phyloP scores from a whole-genome alignment of 495 filamentous ascomycete genomes.

The Tuber calosporum region DNA sequence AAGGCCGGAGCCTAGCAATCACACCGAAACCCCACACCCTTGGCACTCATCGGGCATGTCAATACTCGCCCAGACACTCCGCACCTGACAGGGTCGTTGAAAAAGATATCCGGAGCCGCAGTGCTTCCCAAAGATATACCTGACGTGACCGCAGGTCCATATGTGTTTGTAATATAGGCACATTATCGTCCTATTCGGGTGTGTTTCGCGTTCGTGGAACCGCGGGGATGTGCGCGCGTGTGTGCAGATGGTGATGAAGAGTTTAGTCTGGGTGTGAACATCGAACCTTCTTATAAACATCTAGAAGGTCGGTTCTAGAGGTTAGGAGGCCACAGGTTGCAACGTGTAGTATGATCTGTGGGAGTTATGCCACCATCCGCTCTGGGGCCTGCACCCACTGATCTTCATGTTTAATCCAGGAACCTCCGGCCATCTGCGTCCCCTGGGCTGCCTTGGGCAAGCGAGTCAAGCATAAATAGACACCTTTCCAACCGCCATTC shows the following conservation, averaged over 20 bases:
- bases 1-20: background rate
- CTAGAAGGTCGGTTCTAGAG: background rate
- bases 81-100: slow-evolving; percentile 5
- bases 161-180: slow-evolving; percentile 11
- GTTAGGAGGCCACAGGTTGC: background rate
- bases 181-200: slow-evolving; percentile 6
- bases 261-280: background rate
- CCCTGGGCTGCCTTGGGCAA: background rate
- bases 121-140: slow-evolving; percentile 8
- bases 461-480: background rate
- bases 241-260: background rate
- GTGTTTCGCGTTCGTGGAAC: background rate
- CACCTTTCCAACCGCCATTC: background rate
- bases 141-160: slow-evolving; percentile 10
- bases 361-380: background rate
- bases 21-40: slow-evolving; percentile 1
- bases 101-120: slow-evolving; percentile 3
- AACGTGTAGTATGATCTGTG: background rate
- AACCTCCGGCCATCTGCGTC: background rate
- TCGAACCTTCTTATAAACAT: slow-evolving; percentile 2
- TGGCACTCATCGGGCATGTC: slow-evolving; percentile 9
- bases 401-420: background rate
- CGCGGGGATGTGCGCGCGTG: background rate
- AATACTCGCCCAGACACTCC: slow-evolving; percentile 10
- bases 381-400: background rate